Base-by-base conservation (phyloP, 306 rosid genomes). In the Quercus parvula region DNA sequence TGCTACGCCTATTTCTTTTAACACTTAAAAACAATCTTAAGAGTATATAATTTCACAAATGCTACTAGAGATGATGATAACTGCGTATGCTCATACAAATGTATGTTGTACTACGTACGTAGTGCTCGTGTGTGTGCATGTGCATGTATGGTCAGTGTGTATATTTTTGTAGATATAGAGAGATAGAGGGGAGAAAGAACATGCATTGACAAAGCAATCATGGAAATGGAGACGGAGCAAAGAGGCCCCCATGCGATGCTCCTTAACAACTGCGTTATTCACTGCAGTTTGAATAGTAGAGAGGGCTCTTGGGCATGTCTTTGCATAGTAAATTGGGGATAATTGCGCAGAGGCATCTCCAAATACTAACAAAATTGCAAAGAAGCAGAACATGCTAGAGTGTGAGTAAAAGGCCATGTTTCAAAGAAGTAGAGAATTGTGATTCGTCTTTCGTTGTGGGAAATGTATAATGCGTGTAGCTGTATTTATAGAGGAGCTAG, bases 161-260 rank as follows among this genome's bases (percentile, higher is more conserved):
- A 11, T 18, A 70, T 4, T 11, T 49, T 12, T 49, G 8, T 61
- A 55, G 69, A 82, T 17, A 49, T 44, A 56, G 49, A 66, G 28
- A 35, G 55, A 71, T 4, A 61, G 14, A 38, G 51, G 22, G 46
- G 27, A 35, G 31, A 72, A 70, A 76, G 62, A 84, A 76, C 84
- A 2, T 90, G 77, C 94, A 74, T 90, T 86, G 35, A 90, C 90
- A 64, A 89, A 89, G 77, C 90, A 87, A 64, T 87, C 90, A 31
- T 87, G 90, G 70, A 90, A 90, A 86, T 87, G 93, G 54, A 87
- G 93, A 67, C 93, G 93, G 10, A 90, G 91, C 81, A 87, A 80
- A 13, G 94, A 90, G 1, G 90, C 94, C 11, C 92, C 94, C 91
- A 90, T 90, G 71, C 94, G 92, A 54, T 68, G 85, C 64, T 90